Evolutionary conservation across 768 basidiomycete species (phyloP).

Genomic region (Pseudohyphozyma bogoriensis): DNA sequence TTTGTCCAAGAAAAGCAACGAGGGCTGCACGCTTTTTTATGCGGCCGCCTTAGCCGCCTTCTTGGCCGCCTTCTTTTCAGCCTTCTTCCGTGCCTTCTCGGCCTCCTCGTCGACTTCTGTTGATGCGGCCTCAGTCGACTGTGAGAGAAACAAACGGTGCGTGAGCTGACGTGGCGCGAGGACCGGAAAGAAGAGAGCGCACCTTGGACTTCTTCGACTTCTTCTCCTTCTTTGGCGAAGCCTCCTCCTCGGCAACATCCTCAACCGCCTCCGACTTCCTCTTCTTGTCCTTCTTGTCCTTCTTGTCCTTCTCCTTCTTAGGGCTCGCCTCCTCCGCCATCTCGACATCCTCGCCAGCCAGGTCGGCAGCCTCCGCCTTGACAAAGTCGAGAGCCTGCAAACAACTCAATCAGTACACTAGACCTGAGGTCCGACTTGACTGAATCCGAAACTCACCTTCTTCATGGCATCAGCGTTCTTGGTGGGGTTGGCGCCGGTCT

Average conservation of each 20-base stretch:
- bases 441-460: background rate
- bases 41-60: slow-evolving; percentile 14
- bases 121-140: background rate
- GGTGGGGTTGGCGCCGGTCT: slow-evolving; percentile 73
- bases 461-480: slow-evolving; percentile 38
- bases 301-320: slow-evolving; percentile 28
- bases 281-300: slow-evolving; percentile 24
- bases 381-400: slow-evolving; percentile 10
- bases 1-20: background rate
- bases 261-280: slow-evolving; percentile 10
- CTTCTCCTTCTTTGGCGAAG: slow-evolving; percentile 10
- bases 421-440: background rate
- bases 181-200: background rate
- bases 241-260: slow-evolving; percentile 7
- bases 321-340: slow-evolving; percentile 29
- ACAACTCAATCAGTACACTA: too few relatives aligned
- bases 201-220: slow-evolving; percentile 13
- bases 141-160: background rate
- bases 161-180: background rate
- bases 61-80: slow-evolving; percentile 14
- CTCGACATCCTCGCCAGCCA: slow-evolving; percentile 9
- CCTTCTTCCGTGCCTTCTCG: slow-evolving; percentile 2
- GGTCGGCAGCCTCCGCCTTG: slow-evolving; percentile 18
- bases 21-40: background rate
- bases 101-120: background rate